Conservation (phyloP, 176 grass and related monocot species). For the Oryza officinalis region DNA sequence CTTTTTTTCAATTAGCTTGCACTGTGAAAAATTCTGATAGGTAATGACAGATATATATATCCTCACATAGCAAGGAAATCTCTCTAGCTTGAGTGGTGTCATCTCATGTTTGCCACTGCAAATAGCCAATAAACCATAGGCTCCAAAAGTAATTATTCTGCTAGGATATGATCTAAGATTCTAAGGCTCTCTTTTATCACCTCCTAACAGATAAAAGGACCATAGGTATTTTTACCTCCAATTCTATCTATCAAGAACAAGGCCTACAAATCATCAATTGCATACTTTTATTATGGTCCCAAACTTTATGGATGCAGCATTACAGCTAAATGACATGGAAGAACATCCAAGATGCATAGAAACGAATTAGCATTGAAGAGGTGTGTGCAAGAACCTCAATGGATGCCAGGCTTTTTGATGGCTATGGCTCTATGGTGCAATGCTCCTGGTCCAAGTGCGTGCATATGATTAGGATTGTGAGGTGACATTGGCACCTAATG, state of each 20-base stretch:
- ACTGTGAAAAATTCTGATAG: background rate
- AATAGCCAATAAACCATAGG: constrained; percentile 27
- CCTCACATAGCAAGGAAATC: background rate
- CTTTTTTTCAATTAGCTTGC: background rate
- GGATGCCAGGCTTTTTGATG: background rate
- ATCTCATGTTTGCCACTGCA: constrained; percentile 58
- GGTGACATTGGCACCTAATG: constrained; percentile 35
- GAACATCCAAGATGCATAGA: background rate
- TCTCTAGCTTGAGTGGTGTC: constrained; percentile 53
- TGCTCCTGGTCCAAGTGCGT: constrained; percentile 36
- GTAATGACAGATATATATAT: background rate
- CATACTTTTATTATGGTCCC: background rate
- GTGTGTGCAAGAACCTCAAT: constrained; percentile 2
- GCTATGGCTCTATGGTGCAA: constrained; percentile 16
- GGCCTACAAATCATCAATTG: background rate
- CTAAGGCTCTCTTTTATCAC: constrained; percentile 20
- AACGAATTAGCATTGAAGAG: constrained; percentile 22
- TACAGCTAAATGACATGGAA: background rate
- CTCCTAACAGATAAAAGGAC: constrained; percentile 27
- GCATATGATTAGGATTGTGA: constrained; percentile 41
- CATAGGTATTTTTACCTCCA: constrained; percentile 15
- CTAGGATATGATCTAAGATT: constrained; percentile 45
- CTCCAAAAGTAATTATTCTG: constrained; percentile 42
- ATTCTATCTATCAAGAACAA: background rate
- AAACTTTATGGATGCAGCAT: background rate